Evolutionary conservation across 1,284 basidiomycete genomes (phyloP).

Genomic region (Xerocomus nothofagi): DNA sequence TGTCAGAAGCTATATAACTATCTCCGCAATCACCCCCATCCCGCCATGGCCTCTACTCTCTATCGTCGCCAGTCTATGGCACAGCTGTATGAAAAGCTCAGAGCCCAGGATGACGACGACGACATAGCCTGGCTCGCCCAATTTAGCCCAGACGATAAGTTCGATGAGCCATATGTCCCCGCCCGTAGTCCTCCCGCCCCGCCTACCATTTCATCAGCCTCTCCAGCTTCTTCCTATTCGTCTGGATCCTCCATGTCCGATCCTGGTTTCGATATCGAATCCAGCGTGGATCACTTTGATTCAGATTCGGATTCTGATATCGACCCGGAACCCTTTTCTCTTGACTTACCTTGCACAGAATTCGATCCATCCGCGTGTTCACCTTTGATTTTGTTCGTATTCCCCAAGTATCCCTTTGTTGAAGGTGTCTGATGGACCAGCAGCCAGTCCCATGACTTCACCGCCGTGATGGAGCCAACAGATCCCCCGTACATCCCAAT

Average conservation of each 20-base stretch:
- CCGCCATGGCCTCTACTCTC: constrained; percentile 31
- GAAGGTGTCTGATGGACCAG: constrained; percentile 15
- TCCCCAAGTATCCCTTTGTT: background rate
- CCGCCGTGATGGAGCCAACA: background rate
- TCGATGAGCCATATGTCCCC: constrained; percentile 28
- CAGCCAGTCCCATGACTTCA: constrained; percentile 23
- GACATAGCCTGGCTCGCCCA: constrained; percentile 37
- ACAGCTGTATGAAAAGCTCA: constrained; percentile 36
- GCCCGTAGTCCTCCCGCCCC: constrained; percentile 24
- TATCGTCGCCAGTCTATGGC: constrained; percentile 38
- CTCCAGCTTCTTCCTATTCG: constrained; percentile 23
- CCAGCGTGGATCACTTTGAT: constrained; percentile 24
- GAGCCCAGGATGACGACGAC: constrained; percentile 36
- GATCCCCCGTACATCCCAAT: constrained; percentile 20
- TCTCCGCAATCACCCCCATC: constrained; percentile 12
- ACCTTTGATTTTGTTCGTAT: constrained; percentile 29
- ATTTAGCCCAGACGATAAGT: constrained; percentile 36
- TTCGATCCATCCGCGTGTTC: constrained; percentile 12
- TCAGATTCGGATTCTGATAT: constrained; percentile 33
- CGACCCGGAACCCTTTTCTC: constrained; percentile 23
- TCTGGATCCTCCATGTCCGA: constrained; percentile 24
- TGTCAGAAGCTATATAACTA: constrained; percentile 32
- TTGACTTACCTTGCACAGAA: constrained; percentile 15
- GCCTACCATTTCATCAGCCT: constrained; percentile 31
- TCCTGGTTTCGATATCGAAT: constrained; percentile 23